A percentile compares a stretch with the other conserved stretches of the same genome.
phyloP scores from a whole-genome alignment of 805 yeast species.

The Pichia rugopelliculosa region DNA sequence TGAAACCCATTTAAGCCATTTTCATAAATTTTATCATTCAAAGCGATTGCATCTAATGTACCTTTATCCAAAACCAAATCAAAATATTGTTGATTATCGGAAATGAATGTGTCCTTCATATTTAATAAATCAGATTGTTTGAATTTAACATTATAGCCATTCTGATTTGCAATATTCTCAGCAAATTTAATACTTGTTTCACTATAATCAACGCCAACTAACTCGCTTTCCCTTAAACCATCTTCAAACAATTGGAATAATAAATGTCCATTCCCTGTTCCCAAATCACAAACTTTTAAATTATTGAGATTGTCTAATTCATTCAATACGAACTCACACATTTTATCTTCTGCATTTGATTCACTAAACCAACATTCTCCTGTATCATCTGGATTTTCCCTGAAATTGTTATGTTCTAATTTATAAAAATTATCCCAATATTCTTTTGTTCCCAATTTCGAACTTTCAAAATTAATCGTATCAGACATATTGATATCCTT shows the following conservation, averaged over 20 bases:
- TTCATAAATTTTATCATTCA: constrained; percentile 52
- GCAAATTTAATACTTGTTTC: constrained; percentile 77
- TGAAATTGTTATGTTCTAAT: constrained; percentile 63
- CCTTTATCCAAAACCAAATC: constrained; percentile 90
- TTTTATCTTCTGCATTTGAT: constrained; percentile 81
- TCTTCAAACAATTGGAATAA: constrained; percentile 63
- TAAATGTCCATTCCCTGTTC: constrained; percentile 95
- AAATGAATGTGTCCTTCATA: constrained; percentile 29
- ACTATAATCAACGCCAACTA: constrained; percentile 83
- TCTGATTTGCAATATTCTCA: constrained; percentile 40
- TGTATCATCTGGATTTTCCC: constrained; percentile 68
- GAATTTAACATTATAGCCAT: constrained; percentile 39
- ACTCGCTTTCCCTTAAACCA: constrained; percentile 35
- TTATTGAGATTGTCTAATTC: constrained; percentile 19
- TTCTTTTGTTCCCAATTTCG: constrained; percentile 78
- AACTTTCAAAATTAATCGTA: constrained; percentile 47
- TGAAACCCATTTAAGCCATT: constrained; percentile 43
- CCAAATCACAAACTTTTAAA: constrained; percentile 63
- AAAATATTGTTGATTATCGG: constrained; percentile 31
- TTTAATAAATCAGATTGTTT: constrained; percentile 62
- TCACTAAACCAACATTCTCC: constrained; percentile 98
- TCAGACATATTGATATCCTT: constrained; percentile 7
- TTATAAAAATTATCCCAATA: constrained; percentile 91
- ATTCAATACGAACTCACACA: constrained; percentile 57
- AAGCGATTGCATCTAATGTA: constrained; percentile 92